Base-by-base conservation (phyloP, 2,329 filamentous ascomycete species). In the Aureobasidium lini region DNA sequence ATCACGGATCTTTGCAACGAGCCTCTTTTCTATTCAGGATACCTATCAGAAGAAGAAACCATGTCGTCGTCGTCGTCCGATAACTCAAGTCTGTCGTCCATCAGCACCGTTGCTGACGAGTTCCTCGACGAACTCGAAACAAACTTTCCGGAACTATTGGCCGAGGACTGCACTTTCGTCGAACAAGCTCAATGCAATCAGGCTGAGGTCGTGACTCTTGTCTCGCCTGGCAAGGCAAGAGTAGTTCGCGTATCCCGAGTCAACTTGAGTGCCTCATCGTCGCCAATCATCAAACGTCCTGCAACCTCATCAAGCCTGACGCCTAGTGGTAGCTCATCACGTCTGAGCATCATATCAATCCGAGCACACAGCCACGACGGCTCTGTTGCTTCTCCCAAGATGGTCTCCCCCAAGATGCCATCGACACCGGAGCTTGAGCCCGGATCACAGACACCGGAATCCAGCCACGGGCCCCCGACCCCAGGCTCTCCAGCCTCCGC, bases 201-300 rank as follows among this genome's bases (percentile, higher is more conserved):
- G 52, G 69, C 69, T 15, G 65, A 68, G 48, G 66, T 63, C 6
- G 63, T 71, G 15, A 64, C 54, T 10, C 54, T 71, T 6, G 64
- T 68, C n/a, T 59, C 65, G 10, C 65, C 64, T 4, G 69, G 68
- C 31, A 67, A 65, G 58, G 62, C 67, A 9, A 69, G 62, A 50
- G 62, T 71, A 43, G 63, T 71, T 53, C 48, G 47, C 18, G 57
- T 59, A 3, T 50, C 57, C 2, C 36, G 31, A 32, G 39, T 59
- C 47, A 13, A 59, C 37, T 11, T 32, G 40, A 48, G 31, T 37
- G 44, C 56, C 15, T 47, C 44, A 23, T 48, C 46, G 15, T 57
- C 53, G 11, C 48, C 47, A 3, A 15, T 32, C 11, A 34, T 53
- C 57, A 53, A 39, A 10, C 49, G 57, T 37, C 18, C 57, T 16